phyloP scores from a whole-genome alignment of 2,329 filamentous ascomycete species.

The Ascochyta rabiei region DNA sequence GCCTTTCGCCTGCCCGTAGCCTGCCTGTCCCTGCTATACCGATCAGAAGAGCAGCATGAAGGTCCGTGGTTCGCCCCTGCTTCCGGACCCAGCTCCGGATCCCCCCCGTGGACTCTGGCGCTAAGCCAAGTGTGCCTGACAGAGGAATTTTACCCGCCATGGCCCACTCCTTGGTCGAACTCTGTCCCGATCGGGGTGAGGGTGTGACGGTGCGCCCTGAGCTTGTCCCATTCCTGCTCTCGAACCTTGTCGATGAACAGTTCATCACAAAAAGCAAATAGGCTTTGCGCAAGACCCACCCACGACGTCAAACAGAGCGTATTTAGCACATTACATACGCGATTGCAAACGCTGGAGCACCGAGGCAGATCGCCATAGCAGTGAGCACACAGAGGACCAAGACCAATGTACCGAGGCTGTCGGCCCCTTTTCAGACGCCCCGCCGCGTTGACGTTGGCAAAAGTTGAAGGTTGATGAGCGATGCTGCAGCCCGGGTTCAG shows the following conservation, averaged over 20 bases:
- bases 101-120: neutral
- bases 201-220: constrained; percentile 7
- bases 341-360: neutral
- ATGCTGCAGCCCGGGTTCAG: neutral
- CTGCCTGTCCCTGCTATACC: neutral
- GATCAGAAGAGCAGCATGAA: neutral
- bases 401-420: no score
- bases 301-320: neutral
- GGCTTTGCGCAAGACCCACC: neutral
- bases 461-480: no score
- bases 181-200: constrained; percentile 9
- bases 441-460: neutral
- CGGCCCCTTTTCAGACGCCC: neutral
- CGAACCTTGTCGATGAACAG: constrained; percentile 5
- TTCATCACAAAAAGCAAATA: constrained; percentile 20
- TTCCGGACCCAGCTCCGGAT: neutral
- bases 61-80: neutral
- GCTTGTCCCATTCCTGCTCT: neutral
- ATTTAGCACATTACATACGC: neutral
- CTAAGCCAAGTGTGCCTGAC: no score
- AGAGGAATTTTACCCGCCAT: neutral
- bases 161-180: constrained; percentile 1
- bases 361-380: neutral
- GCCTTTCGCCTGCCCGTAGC: neutral
- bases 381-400: neutral